Conservation (phyloP, 148 eudicot species). For the Diospyros lotus region DNA sequence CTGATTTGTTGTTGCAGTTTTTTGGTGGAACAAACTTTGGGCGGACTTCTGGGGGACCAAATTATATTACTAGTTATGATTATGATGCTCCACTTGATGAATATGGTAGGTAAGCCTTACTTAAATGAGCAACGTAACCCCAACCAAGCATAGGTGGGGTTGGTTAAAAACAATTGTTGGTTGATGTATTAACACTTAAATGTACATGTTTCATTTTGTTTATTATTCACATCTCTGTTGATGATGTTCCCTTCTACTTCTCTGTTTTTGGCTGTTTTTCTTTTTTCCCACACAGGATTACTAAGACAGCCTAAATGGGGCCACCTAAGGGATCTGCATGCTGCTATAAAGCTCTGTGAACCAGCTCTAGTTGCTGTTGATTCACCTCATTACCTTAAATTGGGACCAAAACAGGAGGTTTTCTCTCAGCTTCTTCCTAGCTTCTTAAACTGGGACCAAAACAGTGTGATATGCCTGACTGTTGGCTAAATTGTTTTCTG, state of each 20-base stretch:
- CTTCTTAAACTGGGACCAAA: conserved; percentile 59
- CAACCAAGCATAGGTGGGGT: neutral
- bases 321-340: conserved; percentile 93
- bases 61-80: conserved; percentile 84
- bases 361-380: conserved; percentile 84
- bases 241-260: conserved; percentile 7
- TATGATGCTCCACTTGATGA: conserved; percentile 99
- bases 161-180: neutral
- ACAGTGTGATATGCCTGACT: conserved; percentile 24
- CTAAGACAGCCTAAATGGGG: conserved; percentile 96
- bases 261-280: neutral
- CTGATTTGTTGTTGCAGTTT: conserved; percentile 47
- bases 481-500: neutral
- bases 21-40: conserved; percentile 98
- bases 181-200: neutral
- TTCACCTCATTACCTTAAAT: conserved; percentile 69
- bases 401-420: conserved; percentile 94
- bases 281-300: conserved; percentile 49
- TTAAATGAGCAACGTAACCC: neutral
- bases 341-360: conserved; percentile 95
- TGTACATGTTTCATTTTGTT: neutral
- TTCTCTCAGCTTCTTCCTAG: conserved; percentile 7
- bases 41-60: conserved; percentile 93
- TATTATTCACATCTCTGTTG: neutral
- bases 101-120: conserved; percentile 55